Base-by-base conservation (phyloP, 148 eudicot species). In the Agrostemma githago region DNA sequence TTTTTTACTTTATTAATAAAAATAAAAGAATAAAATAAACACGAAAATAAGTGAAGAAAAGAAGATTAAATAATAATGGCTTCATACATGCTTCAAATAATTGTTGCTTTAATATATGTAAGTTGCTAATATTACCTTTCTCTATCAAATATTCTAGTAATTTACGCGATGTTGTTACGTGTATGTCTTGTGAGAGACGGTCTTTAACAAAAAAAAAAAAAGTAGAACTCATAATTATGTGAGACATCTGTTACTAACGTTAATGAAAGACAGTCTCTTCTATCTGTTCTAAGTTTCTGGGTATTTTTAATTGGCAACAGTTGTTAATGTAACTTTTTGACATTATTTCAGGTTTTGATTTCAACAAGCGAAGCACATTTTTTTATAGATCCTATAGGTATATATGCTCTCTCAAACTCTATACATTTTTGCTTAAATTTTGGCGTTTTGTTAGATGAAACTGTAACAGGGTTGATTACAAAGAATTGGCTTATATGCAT, bases 1-100 rank as follows among this genome's bases (percentile, higher is more conserved):
- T 19, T 67, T 43, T 4, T 41, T 3, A 41, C 2, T 41, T 48
- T 48, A 14, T 48, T 48, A 6, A 2, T 51, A 17, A n/a, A 62
- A 62, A 17, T 8, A 62, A 62, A 62, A 62, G 15, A 62, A 62
- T 42, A 66, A 66, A 4, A 41, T 41, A 34, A 38, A 14, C 16
- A 41, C 1, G 17, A n/a, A 16, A 42, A 11, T 5, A 34, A 5
- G 17, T 19, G 44, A 68, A 6, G 4, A 14, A 16, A 53, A 15
- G 14, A 26, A 66, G 42, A 41, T 26, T 26, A 26, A n/a, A n/a
- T 16, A 43, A 1, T 42, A 40, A 67, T 67, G 70, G 56, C 70
- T 6, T 41, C 70, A 5, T 67, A 67, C 9, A 7, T 67, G 17
- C 70, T 67, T 67, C 20, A 51, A 67, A n/a, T 67, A 67, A n/a